Base-by-base conservation (phyloP, 129 eudicot genomes). In the Smallanthus sonchifolius region DNA sequence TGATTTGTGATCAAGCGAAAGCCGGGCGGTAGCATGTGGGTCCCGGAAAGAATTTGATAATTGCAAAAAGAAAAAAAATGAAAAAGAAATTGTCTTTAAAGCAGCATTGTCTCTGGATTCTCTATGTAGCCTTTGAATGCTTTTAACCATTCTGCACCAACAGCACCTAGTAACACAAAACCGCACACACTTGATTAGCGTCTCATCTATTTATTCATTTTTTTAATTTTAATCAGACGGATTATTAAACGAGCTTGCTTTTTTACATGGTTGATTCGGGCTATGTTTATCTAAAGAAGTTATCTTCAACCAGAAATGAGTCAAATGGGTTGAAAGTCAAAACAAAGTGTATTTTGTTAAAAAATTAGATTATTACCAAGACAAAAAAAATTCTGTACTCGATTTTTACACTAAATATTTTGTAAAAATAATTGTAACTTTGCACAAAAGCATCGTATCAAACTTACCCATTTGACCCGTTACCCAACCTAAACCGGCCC, bases 111-210 rank as follows among this genome's bases (percentile, higher is more conserved):
- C 79, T 94, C 97, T 2, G 97, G 99, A 76, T 87, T 91, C 83
- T 94, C 97, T 11, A 94, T 87, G 82, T 91, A 94, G 72, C 97
- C 99, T 77, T 91, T 91, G 65, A 88, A 94, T 54, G 96, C 97
- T 83, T 91, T 91, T 44, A 94, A 85, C 99, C 99, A 94, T 84
- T 94, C 96, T 4, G 99, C 99, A 57, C 99, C 99, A 63, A 94
- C 85, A 20, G 99, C 99, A 80, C 99, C 99, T 94, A 62, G 65
- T 65, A 78, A 76, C 74, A 1, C 28, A 59, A 28, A 34, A 32
- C 61, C 75, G 17, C 3, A 57, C 72, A 10, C 0, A 59, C 13
- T 30, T 24, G 1, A 60, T 74, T 45, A 47, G 17, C 30, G 24
- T 42, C 54, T 48, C 6, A 48, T 51, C 20, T 24, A 24, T 24